A percentile compares a stretch with the other conserved stretches of the same genome.
phyloP scores from a whole-genome alignment of 257 asterid genomes.

The Ilex aquifolium region DNA sequence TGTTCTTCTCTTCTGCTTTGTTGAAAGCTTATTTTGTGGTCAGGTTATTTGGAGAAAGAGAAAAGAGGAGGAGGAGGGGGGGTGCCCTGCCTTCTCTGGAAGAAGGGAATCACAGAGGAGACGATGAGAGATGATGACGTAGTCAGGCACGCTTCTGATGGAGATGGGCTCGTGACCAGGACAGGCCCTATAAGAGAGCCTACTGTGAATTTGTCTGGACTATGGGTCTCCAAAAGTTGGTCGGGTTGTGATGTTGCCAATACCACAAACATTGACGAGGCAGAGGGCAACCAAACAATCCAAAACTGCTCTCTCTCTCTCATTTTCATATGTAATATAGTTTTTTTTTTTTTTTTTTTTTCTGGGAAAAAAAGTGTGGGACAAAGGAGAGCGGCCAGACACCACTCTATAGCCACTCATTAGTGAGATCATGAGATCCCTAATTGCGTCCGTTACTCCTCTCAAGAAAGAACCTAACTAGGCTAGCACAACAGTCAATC shows the following conservation, averaged over 20 bases:
- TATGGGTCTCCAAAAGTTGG: conserved; percentile 31
- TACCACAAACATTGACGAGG: conserved; percentile 22
- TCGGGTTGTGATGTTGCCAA: conserved; percentile 60
- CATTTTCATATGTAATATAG: neutral
- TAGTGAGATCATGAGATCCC: no score
- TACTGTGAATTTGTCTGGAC: conserved; percentile 3
- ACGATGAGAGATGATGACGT: conserved; percentile 29
- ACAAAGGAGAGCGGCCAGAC: no score
- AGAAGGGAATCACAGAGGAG: conserved; percentile 2
- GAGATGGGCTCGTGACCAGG: conserved; percentile 7
- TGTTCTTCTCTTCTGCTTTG: neutral
- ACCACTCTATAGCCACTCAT: no score
- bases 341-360: no score
- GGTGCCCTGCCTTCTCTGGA: neutral
- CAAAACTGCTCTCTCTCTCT: conserved; percentile 20
- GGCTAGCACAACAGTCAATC: no score
- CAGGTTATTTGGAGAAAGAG: conserved; percentile 12
- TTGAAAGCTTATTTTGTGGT: neutral
- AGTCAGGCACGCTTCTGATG: conserved; percentile 53
- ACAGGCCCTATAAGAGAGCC: conserved; percentile 3
- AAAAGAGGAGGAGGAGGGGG: conserved; percentile 10
- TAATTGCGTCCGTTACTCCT: no score
- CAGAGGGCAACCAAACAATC: conserved; percentile 26
- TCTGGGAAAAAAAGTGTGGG: no score
- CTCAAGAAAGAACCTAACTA: no score